Conservation (phyloP, 345 rosid species). For the Lepidium africanum region DNA sequence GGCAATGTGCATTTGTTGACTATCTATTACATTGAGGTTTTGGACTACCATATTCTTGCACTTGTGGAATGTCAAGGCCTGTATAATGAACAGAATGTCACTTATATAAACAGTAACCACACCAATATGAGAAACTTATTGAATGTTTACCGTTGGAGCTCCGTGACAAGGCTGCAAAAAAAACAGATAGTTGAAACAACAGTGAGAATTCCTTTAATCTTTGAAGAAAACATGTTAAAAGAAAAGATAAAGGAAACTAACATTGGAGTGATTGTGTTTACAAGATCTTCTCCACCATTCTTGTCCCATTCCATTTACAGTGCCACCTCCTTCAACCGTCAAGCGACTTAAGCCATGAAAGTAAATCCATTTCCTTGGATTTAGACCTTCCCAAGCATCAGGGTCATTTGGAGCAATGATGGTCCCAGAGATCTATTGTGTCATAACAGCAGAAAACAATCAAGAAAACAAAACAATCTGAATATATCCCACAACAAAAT, state of each 20-base stretch:
- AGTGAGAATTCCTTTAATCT: slow-evolving; percentile 10
- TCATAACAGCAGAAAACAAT: neutral
- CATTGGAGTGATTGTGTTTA: slow-evolving; percentile 45
- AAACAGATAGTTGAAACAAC: neutral
- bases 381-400: slow-evolving; percentile 58
- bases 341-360: slow-evolving; percentile 71
- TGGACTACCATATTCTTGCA: slow-evolving; percentile 66
- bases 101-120: neutral
- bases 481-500: neutral
- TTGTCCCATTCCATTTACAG: slow-evolving; percentile 71
- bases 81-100: slow-evolving; percentile 19
- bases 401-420: slow-evolving; percentile 79
- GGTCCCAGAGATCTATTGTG: slow-evolving; percentile 59
- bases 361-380: slow-evolving; percentile 71
- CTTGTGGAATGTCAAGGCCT: slow-evolving; percentile 82
- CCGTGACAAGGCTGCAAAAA: slow-evolving; percentile 74
- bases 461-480: neutral
- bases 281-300: slow-evolving; percentile 87
- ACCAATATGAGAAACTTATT: neutral
- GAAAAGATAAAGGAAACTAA: neutral
- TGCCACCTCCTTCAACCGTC: slow-evolving; percentile 68
- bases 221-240: neutral
- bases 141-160: slow-evolving; percentile 77
- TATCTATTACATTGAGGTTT: slow-evolving; percentile 43
- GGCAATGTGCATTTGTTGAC: slow-evolving; percentile 81